Base-by-base conservation (phyloP, 208 protist genomes). In the Leishmania guyanensis region DNA sequence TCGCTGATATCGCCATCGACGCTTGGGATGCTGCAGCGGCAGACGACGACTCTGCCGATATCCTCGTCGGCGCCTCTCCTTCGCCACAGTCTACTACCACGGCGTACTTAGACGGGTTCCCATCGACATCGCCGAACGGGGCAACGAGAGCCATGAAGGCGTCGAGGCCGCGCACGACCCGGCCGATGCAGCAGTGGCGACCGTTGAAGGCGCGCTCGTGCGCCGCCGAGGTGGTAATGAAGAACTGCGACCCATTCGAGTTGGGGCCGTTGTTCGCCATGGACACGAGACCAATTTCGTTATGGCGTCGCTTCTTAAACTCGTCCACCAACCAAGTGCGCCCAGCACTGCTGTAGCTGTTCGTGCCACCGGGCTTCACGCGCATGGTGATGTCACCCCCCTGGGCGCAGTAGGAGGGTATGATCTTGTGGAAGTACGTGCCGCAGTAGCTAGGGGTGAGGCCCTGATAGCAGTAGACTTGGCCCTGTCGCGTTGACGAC, bases 371-470 rank as follows among this genome's bases (percentile, higher is more conserved):
- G 0, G 74, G 79, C 70, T 65, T 96, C 75, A 99, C 93, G n/a
- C 91, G 93, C 89, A 94, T 94, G 26, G 97, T 99, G 84, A 99
- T 94, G 91, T 99, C 99, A 62, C 98, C 98, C 68, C 98, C 99
- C 86, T 99, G 98, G 17, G 90, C 75, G 62, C 92, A 95, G 73
- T 98, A 95, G 29, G 86, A 53, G 6, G 93, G 93, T 50, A 98
- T 95, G 72, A 98, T 97, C 77, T 97, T 96, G 86, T 98, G 96
- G 87, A 98, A 97, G 81, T 88, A 96, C 5, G 94, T 97, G 72
- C 95, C 95, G 8, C 89, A 82, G 85, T 98, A 98, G 85, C 89
- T 90, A 6, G 91, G 88, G n/a, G 81, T 86, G 78, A 97, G 80
- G 10, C 89, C 89, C 54, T 95, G 83, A 72, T 91, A 89, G 22